phyloP scores from a whole-genome alignment of 768 basidiomycete species.

The Heimioporus sp. region DNA sequence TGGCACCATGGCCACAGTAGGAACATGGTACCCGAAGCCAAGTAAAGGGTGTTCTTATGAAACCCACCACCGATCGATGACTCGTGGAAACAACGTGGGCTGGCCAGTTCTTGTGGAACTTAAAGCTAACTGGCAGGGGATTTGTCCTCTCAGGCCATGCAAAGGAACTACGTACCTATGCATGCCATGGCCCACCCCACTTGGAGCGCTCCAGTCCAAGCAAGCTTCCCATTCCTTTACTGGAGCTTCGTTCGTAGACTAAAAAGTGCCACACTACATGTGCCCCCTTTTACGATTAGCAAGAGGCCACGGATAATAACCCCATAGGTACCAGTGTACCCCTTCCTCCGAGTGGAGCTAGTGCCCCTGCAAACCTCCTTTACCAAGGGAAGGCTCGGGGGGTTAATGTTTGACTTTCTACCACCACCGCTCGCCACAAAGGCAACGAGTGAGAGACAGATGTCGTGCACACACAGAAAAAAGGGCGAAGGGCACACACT shows the following conservation, averaged over 20 bases:
- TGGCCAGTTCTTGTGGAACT: neutral
- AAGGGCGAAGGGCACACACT: conserved; percentile 1
- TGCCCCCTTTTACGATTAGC: conserved; percentile 1
- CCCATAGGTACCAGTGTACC: neutral
- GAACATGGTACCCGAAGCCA: too few species aligned
- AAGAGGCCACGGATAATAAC: too few species aligned
- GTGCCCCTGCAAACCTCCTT: neutral
- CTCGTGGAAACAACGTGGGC: neutral
- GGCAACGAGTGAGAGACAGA: neutral
- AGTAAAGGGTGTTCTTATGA: neutral
- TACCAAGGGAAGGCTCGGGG: conserved; percentile 5
- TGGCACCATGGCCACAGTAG: too few species aligned
- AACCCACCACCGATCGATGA: neutral
- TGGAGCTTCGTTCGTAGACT: neutral
- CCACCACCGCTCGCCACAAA: neutral
- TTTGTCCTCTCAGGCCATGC: conserved; percentile 4
- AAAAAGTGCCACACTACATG: neutral
- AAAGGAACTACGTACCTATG: too few species aligned
- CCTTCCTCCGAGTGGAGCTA: neutral
- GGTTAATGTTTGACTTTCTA: neutral
- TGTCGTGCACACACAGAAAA: neutral
- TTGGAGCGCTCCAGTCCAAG: neutral
- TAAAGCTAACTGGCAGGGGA: conserved; percentile 1
- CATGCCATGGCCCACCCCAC: too few species aligned
- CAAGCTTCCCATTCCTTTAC: conserved; percentile 5